A percentile compares a stretch with the other conserved stretches of the same genome.
phyloP scores from a whole-genome alignment of 257 asterid genomes.

The Oldenlandia corymbosa region DNA sequence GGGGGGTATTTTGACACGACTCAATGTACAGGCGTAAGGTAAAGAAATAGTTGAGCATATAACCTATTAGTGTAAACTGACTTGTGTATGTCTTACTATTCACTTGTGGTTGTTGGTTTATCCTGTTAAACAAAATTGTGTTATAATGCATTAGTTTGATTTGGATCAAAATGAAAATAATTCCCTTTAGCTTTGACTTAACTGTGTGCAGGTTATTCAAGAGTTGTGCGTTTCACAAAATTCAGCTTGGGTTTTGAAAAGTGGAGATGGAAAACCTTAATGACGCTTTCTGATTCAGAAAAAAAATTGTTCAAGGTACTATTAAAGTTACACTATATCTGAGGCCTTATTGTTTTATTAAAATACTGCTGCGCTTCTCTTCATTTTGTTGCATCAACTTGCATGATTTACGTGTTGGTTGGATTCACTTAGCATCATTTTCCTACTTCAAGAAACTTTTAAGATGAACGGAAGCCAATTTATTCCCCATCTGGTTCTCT shows the following conservation, averaged over 20 bases:
- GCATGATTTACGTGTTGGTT: background rate
- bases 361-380: background rate
- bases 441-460: background rate
- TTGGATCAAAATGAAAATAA: background rate
- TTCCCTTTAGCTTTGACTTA: background rate
- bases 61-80: background rate
- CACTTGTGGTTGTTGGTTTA: background rate
- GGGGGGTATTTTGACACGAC: background rate
- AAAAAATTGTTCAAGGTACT: slow-evolving; percentile 11
- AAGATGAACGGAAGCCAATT: background rate
- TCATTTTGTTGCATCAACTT: background rate
- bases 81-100: background rate
- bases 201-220: slow-evolving; percentile 51
- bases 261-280: slow-evolving; percentile 44
- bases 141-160: background rate
- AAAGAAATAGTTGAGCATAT: background rate
- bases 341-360: background rate
- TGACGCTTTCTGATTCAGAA: background rate
- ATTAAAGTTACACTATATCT: background rate
- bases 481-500: background rate
- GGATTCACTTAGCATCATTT: background rate
- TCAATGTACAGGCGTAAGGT: background rate
- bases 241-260: slow-evolving; percentile 58
- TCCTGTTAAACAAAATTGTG: background rate
- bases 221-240: slow-evolving; percentile 59